Base-by-base conservation (phyloP, 2,329 filamentous ascomycete species). In the Phialophora tarda region DNA sequence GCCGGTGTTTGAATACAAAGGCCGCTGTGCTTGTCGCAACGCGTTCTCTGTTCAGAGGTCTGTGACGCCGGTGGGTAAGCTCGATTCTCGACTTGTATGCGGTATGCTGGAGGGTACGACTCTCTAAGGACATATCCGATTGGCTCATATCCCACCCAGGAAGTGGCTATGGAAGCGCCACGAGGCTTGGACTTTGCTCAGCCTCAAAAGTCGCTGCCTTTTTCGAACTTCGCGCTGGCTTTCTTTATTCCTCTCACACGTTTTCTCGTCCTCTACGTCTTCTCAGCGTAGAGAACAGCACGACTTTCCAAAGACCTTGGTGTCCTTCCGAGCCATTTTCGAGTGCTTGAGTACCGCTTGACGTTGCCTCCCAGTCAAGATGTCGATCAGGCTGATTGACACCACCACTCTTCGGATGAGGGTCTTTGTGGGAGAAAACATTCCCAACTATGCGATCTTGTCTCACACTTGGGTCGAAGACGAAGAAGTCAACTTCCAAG, bases 391-490 rank as follows among this genome's bases (percentile, higher is more conserved):
- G 41, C 62, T 64, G 30, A 34, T 61, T 3, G 47, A 61, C 30
- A 38, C 59, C 30, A 50, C 38, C 17, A 61, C 44, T 8, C 48
- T 61, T 2, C 23, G 11, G 5, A 24, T 61, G 47, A 34, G 51
- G 21, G 44, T 23, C n/a, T 61, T 61, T 24, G 28, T 28, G 14
- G 59, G 47, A 14, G 44, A 64, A 24, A 11, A 11, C 14, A 59
- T 60, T 41, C 62, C 62, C 17, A n/a, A 26, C 6, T 53, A 64
- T 44, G 62, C 62, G 11, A 64, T 64, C n/a, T 23, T 64, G n/a
- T 64, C 62, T 28, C 62, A 64, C 48, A 64, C 55, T 1, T 64
- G 62, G 62, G 62, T 17, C 26, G 56, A 64, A 30, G 51, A 56
- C 24, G 69, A 73, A 12, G 68, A 50, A 32, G 24, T 30, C 8